Conservation (phyloP, 805 yeast species). For the Spathaspora arborariae region DNA sequence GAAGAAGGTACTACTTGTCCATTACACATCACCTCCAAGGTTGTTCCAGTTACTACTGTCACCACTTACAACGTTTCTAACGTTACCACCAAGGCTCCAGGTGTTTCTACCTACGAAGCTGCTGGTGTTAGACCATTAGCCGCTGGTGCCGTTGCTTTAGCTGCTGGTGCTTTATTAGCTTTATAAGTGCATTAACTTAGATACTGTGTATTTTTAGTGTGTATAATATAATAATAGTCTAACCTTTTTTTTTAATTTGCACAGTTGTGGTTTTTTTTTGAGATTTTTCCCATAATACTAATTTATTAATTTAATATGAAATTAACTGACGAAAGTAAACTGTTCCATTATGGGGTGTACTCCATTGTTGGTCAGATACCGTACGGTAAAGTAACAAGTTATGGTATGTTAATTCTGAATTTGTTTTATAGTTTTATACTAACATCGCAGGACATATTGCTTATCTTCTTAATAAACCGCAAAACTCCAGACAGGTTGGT, state of each 20-base stretch:
- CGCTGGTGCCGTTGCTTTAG: constrained; percentile 47
- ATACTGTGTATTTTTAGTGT: neutral
- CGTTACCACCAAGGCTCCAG: constrained; percentile 17
- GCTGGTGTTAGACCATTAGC: constrained; percentile 34
- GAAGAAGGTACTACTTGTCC: constrained; percentile 42
- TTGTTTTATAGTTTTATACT: neutral
- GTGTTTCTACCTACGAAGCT: constrained; percentile 37
- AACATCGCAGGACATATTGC: constrained; percentile 57
- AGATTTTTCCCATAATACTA: constrained; percentile 7
- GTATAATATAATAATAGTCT: neutral
- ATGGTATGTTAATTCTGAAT: constrained; percentile 40
- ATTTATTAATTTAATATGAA: constrained; percentile 11
- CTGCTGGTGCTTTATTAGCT: constrained; percentile 56
- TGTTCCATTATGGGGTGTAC: constrained; percentile 62
- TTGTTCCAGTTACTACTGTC: constrained; percentile 21
- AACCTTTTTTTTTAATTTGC: neutral
- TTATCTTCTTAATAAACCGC: constrained; percentile 55
- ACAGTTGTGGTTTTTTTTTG: constrained; percentile 5
- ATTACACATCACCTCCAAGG: constrained; percentile 20
- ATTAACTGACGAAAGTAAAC: constrained; percentile 44
- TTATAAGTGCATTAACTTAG: constrained; percentile 35
- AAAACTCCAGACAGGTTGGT: constrained; percentile 73
- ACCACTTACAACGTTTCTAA: constrained; percentile 5
- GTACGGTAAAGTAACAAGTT: constrained; percentile 60
- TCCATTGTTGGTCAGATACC: constrained; percentile 53